Percentiles rank a stretch among this genome's conserved stretches.
phyloP scores from a whole-genome alignment of 805 yeast species.

The Lachancea fermentati region DNA sequence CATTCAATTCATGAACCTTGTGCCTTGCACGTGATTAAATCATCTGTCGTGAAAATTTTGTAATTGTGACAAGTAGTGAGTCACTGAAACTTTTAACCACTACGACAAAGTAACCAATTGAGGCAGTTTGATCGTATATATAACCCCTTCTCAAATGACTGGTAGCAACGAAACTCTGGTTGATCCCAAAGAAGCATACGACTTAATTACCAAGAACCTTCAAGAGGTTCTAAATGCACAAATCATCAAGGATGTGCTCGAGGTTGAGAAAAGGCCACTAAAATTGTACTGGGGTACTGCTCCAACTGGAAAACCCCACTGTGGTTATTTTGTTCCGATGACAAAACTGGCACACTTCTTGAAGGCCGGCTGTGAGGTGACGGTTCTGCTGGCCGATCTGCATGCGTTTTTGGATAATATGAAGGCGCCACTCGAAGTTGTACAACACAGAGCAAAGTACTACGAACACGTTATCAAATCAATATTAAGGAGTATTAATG shows the following conservation, averaged over 20 bases:
- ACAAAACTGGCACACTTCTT: constrained; percentile 90
- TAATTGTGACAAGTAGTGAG: too few relatives aligned
- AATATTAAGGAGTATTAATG: constrained; percentile 77
- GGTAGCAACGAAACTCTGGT: constrained; percentile 13
- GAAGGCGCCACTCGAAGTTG: constrained; percentile 96
- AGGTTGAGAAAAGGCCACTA: constrained; percentile 74
- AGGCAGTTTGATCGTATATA: too few relatives aligned
- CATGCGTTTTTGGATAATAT: constrained; percentile 97
- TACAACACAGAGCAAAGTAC: constrained; percentile 80
- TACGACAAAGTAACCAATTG: too few relatives aligned
- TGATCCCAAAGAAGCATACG: constrained; percentile 59
- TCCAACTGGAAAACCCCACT: constrained; percentile 97
- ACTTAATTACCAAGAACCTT: constrained; percentile 73
- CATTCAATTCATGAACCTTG: too few relatives aligned
- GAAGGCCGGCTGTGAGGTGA: constrained; percentile 94
- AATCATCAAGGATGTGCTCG: constrained; percentile 78
- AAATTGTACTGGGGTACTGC: constrained; percentile 99
- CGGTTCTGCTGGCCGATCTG: constrained; percentile 85
- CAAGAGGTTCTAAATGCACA: constrained; percentile 90
- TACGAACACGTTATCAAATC: constrained; percentile 82
- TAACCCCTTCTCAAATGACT: too few relatives aligned
- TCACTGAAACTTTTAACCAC: too few relatives aligned
- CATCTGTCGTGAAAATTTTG: too few relatives aligned
- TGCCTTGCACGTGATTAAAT: too few relatives aligned
- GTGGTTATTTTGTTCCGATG: constrained; percentile 98